Conservation (phyloP, 1,284 basidiomycete genomes). For the Phlebopus sp. region DNA sequence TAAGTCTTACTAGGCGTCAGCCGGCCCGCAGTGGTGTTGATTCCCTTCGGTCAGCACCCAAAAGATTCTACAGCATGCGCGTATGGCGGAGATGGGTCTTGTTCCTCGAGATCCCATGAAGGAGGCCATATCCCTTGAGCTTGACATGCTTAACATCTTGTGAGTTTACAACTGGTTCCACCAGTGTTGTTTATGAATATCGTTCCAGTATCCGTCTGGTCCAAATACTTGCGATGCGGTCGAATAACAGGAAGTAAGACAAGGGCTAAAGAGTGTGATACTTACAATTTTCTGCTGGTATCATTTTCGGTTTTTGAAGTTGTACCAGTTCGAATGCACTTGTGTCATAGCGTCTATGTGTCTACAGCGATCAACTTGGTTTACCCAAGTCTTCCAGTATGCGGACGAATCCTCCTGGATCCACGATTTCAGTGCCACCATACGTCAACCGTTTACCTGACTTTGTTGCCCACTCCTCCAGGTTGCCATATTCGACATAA, state of each 20-base stretch:
- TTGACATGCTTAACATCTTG: slow-evolving; percentile 91
- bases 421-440: slow-evolving; percentile 93
- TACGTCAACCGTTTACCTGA: slow-evolving; percentile 87
- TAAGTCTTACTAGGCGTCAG: slow-evolving; percentile 34
- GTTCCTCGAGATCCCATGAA: slow-evolving; percentile 74
- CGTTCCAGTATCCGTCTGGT: slow-evolving; percentile 69
- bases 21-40: slow-evolving; percentile 2
- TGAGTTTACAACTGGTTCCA: slow-evolving; percentile 32
- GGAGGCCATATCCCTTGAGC: slow-evolving; percentile 76
- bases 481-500: slow-evolving; percentile 96
- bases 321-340: slow-evolving; percentile 1
- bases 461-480: slow-evolving; percentile 86
- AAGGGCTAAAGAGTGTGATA: background rate
- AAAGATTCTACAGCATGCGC: slow-evolving; percentile 78
- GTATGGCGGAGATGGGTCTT: slow-evolving; percentile 66
- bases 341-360: background rate
- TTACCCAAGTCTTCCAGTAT: slow-evolving; percentile 66
- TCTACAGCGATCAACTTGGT: slow-evolving; percentile 14
- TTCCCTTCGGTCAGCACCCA: slow-evolving; percentile 52
- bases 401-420: slow-evolving; percentile 82
- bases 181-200: slow-evolving; percentile 4
- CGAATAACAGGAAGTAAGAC: slow-evolving; percentile 46
- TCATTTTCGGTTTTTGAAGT: background rate
- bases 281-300: background rate
- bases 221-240: slow-evolving; percentile 73